phyloP scores from a whole-genome alignment of 306 rosid species.

The Cucumis cinereus region DNA sequence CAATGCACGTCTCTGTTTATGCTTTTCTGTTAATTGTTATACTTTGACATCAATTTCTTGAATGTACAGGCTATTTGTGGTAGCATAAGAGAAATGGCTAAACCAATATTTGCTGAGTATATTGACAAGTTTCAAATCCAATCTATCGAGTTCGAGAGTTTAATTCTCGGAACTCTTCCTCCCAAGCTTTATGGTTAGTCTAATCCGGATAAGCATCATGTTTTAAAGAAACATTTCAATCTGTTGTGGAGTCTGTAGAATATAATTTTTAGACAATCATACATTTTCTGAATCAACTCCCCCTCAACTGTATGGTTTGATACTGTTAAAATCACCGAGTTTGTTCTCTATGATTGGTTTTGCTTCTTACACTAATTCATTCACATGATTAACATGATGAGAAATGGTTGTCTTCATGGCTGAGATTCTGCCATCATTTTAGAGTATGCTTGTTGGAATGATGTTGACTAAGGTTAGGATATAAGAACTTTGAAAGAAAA shows the following conservation, averaged over 20 bases:
- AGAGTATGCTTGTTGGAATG: neutral
- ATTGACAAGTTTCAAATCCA: slow-evolving; percentile 59
- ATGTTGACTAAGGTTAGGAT: neutral
- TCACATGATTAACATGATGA: neutral
- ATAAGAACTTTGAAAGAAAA: neutral
- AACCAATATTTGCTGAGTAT: slow-evolving; percentile 52
- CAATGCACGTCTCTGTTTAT: neutral
- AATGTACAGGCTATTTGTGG: slow-evolving; percentile 53
- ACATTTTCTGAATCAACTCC: no score
- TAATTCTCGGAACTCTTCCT: slow-evolving; percentile 78
- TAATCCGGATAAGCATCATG: neutral
- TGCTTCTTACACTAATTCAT: neutral
- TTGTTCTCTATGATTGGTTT: neutral
- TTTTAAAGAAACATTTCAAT: neutral
- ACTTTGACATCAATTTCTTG: neutral
- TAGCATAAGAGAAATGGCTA: slow-evolving; percentile 33
- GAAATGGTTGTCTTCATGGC: neutral
- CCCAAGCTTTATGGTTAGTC: slow-evolving; percentile 64
- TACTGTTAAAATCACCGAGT: neutral
- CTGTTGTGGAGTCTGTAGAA: neutral
- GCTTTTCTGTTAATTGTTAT: neutral
- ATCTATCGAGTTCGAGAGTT: slow-evolving; percentile 46
- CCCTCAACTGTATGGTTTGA: neutral
- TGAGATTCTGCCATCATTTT: neutral
- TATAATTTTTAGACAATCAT: neutral